A percentile compares a stretch with the other conserved stretches of the same genome.
Conservation (phyloP, 1,284 basidiomycete genomes). For the Mycocalia duriaeana region DNA sequence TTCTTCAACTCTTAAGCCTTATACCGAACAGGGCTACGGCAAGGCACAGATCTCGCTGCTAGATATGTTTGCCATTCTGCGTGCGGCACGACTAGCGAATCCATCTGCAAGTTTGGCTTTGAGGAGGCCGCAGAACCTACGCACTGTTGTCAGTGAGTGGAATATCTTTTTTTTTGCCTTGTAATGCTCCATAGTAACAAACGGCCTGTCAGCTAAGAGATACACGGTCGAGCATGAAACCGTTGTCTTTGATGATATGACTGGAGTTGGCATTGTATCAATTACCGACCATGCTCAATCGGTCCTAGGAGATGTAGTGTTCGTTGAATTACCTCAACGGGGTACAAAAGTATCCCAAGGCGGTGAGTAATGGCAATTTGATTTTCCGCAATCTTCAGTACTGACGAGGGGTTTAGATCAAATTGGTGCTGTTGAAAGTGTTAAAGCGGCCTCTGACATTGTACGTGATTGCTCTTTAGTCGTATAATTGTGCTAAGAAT, state of each 20-base stretch:
- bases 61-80: too few relatives aligned
- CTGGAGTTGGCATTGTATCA: constrained; percentile 78
- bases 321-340: constrained; percentile 84
- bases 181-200: too few relatives aligned
- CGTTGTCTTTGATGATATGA: constrained; percentile 76
- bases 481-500: constrained; percentile 1
- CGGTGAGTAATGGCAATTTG: constrained; percentile 56
- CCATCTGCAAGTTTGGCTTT: too few relatives aligned
- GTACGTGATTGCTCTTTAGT: constrained; percentile 37
- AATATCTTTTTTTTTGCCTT: too few relatives aligned
- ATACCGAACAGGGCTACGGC: too few relatives aligned
- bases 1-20: too few relatives aligned
- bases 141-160: constrained; percentile 44
- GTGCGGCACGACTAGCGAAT: too few relatives aligned
- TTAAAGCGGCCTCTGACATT: constrained; percentile 97
- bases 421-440: constrained; percentile 95
- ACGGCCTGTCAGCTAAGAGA: constrained; percentile 65
- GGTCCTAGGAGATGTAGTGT: constrained; percentile 94
- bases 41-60: too few relatives aligned
- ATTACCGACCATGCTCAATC: constrained; percentile 95
- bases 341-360: constrained; percentile 72
- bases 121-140: constrained; percentile 21
- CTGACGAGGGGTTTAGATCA: constrained; percentile 57
- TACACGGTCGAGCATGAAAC: constrained; percentile 93
- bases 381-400: too few relatives aligned